Conservation (phyloP, 192 early-diverging fungal species). For the Coemansia sp. region DNA sequence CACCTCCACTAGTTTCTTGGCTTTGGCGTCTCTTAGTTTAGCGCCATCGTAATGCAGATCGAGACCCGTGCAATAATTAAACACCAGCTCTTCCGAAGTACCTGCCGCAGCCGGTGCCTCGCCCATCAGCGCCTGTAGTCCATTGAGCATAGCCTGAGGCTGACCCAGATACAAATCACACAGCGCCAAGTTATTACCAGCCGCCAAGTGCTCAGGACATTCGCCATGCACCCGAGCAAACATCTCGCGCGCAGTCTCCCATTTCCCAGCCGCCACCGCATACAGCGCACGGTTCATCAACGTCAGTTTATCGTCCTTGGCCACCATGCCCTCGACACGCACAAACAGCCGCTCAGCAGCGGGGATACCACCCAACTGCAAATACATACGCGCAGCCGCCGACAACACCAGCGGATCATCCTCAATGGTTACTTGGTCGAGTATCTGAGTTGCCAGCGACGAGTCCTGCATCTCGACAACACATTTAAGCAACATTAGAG, state of each 20-base stretch:
- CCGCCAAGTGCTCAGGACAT: constrained; percentile 24
- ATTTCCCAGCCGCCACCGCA: constrained; percentile 38
- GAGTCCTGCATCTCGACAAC: constrained; percentile 23
- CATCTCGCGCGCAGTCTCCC: constrained; percentile 27
- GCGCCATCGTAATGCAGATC: constrained; percentile 49
- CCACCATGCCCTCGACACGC: constrained; percentile 12
- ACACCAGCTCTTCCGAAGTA: constrained; percentile 41
- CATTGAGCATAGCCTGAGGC: constrained; percentile 40
- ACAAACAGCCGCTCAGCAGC: constrained; percentile 34
- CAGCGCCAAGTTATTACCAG: constrained; percentile 40
- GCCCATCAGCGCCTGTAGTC: constrained; percentile 35
- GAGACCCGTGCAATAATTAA: constrained; percentile 52
- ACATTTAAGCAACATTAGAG: constrained; percentile 22
- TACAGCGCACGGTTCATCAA: constrained; percentile 46
- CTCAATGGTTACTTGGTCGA: constrained; percentile 1
- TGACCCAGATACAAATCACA: constrained; percentile 52
- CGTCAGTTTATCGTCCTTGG: constrained; percentile 24
- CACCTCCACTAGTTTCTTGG: constrained; percentile 42
- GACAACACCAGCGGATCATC: constrained; percentile 37
- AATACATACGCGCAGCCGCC: constrained; percentile 29
- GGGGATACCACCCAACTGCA: constrained; percentile 40
- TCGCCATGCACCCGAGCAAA: constrained; percentile 18
- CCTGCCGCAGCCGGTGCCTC: constrained; percentile 37
- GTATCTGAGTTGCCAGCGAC: constrained; percentile 9
- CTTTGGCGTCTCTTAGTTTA: constrained; percentile 36